Base-by-base conservation (phyloP, 768 basidiomycete genomes). In the Boletus sp. region DNA sequence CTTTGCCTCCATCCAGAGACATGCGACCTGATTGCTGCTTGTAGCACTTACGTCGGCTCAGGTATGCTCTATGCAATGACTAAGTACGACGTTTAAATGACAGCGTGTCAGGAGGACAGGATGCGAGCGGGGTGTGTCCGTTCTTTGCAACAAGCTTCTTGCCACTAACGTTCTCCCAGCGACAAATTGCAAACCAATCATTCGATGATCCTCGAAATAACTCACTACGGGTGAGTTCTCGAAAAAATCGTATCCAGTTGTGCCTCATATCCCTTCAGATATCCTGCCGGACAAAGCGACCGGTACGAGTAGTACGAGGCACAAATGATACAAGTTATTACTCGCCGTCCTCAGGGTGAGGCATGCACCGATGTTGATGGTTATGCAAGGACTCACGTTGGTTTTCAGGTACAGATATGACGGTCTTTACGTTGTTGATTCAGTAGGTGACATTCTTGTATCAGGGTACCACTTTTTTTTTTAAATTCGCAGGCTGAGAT, bases 221-320 rank as follows among this genome's bases (percentile, higher is more conserved):
- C 47, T 24, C 71, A 11, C 44, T 72, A 8, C 1, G 18, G 0
- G 71, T 73, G 11, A 9, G 63, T 56, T 41, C 8, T 20, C n/a
- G n/a, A n/a, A n/a, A n/a, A n/a, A n/a, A n/a, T n/a, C n/a, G n/a
- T n/a, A n/a, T n/a, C n/a, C n/a, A n/a, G 4, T 18, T 4, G 17
- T 47, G 33, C 12, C 37, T 59, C 18, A 59, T 40, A 12, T 48
- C 14, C 20, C 47, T 15, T 36, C 42, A 77, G 73, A 47, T 72
- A 10, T 77, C 77, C 5, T 52, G n/a, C n/a, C n/a, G n/a, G n/a
- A n/a, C n/a, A 1, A 63, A 55, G 33, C 64, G 62, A 17, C 76
- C 75, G 0, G 74, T 78, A 1, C 71, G 77, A 42, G 77, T 78
- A 9, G 41, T 76, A 30, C 68, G 77, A n/a, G 77, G 77, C 24